Base-by-base conservation (phyloP, 768 basidiomycete genomes). In the Fibroporia radiculosa region DNA sequence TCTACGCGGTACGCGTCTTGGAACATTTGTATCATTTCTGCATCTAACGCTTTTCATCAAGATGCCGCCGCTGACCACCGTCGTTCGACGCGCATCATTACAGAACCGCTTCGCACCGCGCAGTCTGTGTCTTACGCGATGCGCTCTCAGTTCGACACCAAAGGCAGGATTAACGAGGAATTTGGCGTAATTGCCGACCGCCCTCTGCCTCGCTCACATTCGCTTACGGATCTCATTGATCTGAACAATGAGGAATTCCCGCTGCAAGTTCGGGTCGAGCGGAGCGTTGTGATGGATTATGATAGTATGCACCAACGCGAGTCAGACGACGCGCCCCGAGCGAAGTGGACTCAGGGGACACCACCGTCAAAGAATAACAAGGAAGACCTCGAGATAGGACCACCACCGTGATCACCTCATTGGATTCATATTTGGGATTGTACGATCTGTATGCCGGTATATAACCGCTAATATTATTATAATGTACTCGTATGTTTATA, bases 1-100 rank as follows among this genome's bases (percentile, higher is more conserved):
- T 31, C 51, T 64, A 11, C 61, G 57, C 18, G 58, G 65, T 64
- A 49, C 45, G 60, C 46, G 14, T 22, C 19, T 29, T 25, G 41
- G 34, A 6, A 11, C 19, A 34, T 20, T n/a, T 10, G 18, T 12
- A 33, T 14, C 16, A 12, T 25, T 5, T 16, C 2, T 16, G n/a
- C 13, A 20, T 13, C n/a, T 22, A 28, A 19, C 32, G 12, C n/a
- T 28, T 18, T 31, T 26, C 1, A 22, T 5, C 4, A 23, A 59
- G 60, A 58, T 28, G 56, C 48, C 6, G 49, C 54, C 11, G 53
- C 39, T 12, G 54, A 49, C n/a, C 50, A 48, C 31, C 40, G 25
- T 42, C 40, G 48, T 44, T 41, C 47, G 11, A 48, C 51, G 20
- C 31, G 48, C 20, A 47, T 52, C 24, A 44, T 57, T 40, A 40